Base-by-base conservation (phyloP, 1,139 yeast species). In the Kodamaea arcana region DNA sequence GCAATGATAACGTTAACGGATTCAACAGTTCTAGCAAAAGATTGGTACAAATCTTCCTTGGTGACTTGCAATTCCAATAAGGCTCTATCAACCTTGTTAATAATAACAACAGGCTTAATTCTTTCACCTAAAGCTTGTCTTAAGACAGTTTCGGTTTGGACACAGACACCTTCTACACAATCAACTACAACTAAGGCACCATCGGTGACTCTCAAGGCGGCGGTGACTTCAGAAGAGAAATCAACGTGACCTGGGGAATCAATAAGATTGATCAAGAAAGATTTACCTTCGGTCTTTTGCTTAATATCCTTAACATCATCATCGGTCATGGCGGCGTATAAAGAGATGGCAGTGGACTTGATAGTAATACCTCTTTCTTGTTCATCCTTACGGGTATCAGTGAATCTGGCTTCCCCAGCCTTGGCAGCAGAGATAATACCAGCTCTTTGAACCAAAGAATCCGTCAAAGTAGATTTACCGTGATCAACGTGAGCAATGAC, bases 181-280 rank as follows among this genome's bases (percentile, higher is more conserved):
- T 92, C 98, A 67, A 92, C 98, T 60, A 92, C 98, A 60, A 92
- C 98, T 67, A 92, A 82, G 65, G 98, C 98, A 87, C 98, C 98
- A 69, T 92, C 98, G 56, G 97, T 92, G 62, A 92, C 97, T 80
- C 98, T 92, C 68, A 92, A 83, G 72, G 98, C 98, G 60, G 98
- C 97, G 64, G 98, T 92, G 63, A 92, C 98, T 77, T 92, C 98
- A 58, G 98, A 92, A 50, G 97, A 90, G 92, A 92, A 92, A 78
- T 92, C 98, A 81, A 92, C 97, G 97, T 92, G 98, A 84, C 98
- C 98, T 74, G 98, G 98, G 57, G 98, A 92, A 73, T 92, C 98
- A 61, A 92, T 92, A 82, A 92, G 81, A 86, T 92, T 92, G 59
- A 92, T 80, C 76, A 92, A 84, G 82, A 90, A 92, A 68, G 84